A percentile compares a stretch with the other conserved stretches of the same genome.
These are phyloP conservation scores for Amylostereum areolatum DNA, from an alignment of 1,284 basidiomycete species.

Conservation along the genomic window DNA sequence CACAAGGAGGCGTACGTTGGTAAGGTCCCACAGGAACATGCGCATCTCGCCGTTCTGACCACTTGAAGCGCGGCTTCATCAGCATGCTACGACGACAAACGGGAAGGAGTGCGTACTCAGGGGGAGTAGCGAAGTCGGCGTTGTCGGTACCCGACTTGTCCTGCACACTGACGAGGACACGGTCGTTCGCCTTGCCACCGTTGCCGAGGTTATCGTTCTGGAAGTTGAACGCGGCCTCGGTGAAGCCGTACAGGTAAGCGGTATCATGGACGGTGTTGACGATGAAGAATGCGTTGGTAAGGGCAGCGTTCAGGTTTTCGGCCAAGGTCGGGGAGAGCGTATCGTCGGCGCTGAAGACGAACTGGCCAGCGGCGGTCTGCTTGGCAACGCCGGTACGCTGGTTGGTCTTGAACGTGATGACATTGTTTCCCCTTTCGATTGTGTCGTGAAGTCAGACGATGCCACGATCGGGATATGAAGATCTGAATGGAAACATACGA, in stretches of 20 bases:
- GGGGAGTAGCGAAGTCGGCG: slow-evolving; percentile 36
- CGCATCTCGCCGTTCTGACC: slow-evolving; percentile 33
- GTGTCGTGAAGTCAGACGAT: too few relatives aligned
- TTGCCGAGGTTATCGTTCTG: slow-evolving; percentile 38
- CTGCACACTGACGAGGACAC: slow-evolving; percentile 35
- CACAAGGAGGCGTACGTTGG: slow-evolving; percentile 15
- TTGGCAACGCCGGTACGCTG: slow-evolving; percentile 10
- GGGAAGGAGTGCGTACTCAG: slow-evolving; percentile 21
- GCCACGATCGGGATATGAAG: neutral
- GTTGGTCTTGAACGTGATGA: slow-evolving; percentile 29
- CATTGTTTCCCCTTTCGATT: slow-evolving; percentile 34
- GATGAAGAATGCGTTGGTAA: slow-evolving; percentile 42
- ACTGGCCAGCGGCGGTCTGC: slow-evolving; percentile 28
- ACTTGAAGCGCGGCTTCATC: slow-evolving; percentile 13
- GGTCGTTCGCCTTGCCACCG: slow-evolving; percentile 34
- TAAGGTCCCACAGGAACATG: slow-evolving; percentile 38
- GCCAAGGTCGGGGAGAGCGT: slow-evolving; percentile 19
- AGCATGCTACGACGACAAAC: neutral
- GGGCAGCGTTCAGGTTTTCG: slow-evolving; percentile 34
- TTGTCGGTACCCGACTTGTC: slow-evolving; percentile 32
- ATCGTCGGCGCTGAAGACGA: slow-evolving; percentile 29
- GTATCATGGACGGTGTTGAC: slow-evolving; percentile 46
- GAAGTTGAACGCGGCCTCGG: slow-evolving; percentile 38
- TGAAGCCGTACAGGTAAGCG: slow-evolving; percentile 35
- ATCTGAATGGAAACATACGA: neutral